Base-by-base conservation (phyloP, 108 stramenopile species). In the Bacterosira constricta region DNA sequence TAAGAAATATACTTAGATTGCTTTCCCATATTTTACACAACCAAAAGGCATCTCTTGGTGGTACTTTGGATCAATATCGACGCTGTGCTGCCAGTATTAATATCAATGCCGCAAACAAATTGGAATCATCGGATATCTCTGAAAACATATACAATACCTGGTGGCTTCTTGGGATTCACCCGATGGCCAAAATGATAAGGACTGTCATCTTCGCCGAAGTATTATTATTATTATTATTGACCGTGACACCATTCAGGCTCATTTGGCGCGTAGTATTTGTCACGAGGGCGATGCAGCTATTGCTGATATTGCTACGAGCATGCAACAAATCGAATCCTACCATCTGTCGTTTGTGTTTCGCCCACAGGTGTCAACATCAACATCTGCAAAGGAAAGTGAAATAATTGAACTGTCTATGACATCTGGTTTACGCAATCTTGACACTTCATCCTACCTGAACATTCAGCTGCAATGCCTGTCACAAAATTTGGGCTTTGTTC, bases 381-480 rank as follows among this genome's bases (percentile, higher is more conserved):
- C n/a, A 27, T 18, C 57, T 13, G 26, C 23, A 42, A 6, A 13
- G 5, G 37, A 44, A 10, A 42, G 38, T 25, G 34, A 52, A 9
- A 75, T 65, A 15, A 36, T 79, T n/a, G 34, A 31, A 32, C 26
- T 86, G n/a, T 72, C 86, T 1, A 51, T 75, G 17, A 90, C 92
- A 6, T 84, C 88, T 12, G 92, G 92, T 0, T 79, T 94, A 4
- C 61, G 60, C 18, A 94, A 94, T 69, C 77, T 94, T 8, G 92
- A 90, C 6, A 88, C 92, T 15, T 91, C 92, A 15, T 94, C 90
- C 77, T 94, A 94, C 70, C 71, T 94, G 6, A 94, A 94, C 71
- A 90, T 86, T 8, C 92, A 94, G 45, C 74, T 94, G n/a, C 92
- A 94, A 74, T 94, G 92, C 69, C 69, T 94, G 39, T 90, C 88